Base-by-base conservation (phyloP, 345 rosid species). In the Eucalyptus viminalis region DNA sequence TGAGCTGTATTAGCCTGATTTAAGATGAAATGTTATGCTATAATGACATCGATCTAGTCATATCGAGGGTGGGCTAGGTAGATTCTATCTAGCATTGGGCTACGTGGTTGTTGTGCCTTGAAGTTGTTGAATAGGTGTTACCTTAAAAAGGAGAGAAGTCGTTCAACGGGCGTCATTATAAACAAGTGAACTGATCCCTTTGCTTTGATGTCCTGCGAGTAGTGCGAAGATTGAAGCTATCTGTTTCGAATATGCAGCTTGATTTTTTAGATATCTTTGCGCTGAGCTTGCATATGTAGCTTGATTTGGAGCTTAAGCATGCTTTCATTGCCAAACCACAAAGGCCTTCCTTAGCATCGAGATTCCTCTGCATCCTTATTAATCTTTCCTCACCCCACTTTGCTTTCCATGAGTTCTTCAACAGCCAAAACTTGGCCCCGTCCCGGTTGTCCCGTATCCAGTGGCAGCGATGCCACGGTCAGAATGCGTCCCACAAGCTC, bases 341-440 rank as follows among this genome's bases (percentile, higher is more conserved):
- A 22, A 56, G 27, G 27, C 60, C 60, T 56, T 56, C 60, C 27
- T 56, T 56, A 4, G 60, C 60, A 56, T 56, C 27, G 60, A 4
- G 5, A 56, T 56, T 56, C 27, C 60, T 16, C 60, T 56, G 27
- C 60, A 56, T 56, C 60, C 60, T 9, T 21, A 54, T 4, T 4
- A 54, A 54, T 54, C 60, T 4, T 54, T 54, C 60, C 60, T 54
- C 27, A 1, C 11, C 60, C 60, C 60, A 22, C 5, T 22, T 21
- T 9, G 60, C 65, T 24, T 91, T 93, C 92, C 91, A 92, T 31
- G 93, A 92, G 60, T 91, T 94, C 88, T 94, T 92, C 81, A 92
- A 92, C 67, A 89, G 81, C 93, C 92, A 90, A 60, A 87, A 90
- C 91, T 90, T 83, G 19, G 51, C 81, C 12, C 92, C 92, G 56